phyloP scores from a whole-genome alignment of 2,329 filamentous ascomycete species.

The Fusarium anguioides region DNA sequence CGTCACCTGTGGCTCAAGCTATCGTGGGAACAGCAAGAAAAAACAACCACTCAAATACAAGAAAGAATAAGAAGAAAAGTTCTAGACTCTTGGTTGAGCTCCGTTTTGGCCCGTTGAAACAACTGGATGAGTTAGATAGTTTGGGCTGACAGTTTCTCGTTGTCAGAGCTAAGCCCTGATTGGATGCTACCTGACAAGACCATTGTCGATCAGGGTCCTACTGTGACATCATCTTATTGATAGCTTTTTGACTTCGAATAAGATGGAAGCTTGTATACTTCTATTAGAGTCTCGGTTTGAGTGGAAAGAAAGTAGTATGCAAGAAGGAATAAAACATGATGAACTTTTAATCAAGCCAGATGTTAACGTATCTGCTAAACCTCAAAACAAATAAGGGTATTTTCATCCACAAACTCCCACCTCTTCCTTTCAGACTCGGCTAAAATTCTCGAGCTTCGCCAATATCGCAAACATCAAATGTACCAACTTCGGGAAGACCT shows the following conservation, averaged over 20 bases:
- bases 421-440: background rate
- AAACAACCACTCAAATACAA: background rate
- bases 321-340: background rate
- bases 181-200: background rate
- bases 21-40: background rate
- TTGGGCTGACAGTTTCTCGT: background rate
- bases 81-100: background rate
- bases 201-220: slow-evolving; percentile 26
- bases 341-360: background rate
- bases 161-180: slow-evolving; percentile 14
- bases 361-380: background rate
- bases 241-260: background rate
- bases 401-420: slow-evolving; percentile 1
- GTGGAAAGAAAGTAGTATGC: background rate
- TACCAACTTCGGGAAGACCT: slow-evolving; percentile 74
- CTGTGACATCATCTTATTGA: slow-evolving; percentile 23
- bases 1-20: slow-evolving; percentile 46
- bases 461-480: slow-evolving; percentile 87
- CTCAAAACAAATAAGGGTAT: slow-evolving; percentile 29
- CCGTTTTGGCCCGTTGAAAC: background rate
- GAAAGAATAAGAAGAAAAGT: background rate
- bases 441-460: slow-evolving; percentile 84
- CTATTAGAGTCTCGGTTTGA: slow-evolving; percentile 5
- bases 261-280: slow-evolving; percentile 9
- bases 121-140: background rate